These are phyloP conservation scores for Purpureocillium lavendulum DNA, from an alignment of 2,329 filamentous ascomycete species.

Conservation along the genomic window DNA sequence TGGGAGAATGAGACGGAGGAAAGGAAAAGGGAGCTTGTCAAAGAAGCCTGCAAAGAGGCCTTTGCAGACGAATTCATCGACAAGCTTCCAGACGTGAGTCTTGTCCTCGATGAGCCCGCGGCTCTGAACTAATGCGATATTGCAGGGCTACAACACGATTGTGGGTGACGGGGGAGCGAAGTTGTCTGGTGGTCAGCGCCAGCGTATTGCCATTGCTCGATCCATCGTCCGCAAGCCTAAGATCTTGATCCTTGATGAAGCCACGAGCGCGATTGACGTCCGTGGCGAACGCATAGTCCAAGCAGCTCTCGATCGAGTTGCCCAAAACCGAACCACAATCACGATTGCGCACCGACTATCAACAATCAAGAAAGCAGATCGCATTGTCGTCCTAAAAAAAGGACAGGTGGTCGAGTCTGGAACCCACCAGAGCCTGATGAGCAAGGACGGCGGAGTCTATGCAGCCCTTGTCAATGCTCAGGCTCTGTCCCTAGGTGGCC, in stretches of 20 bases:
- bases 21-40: conserved; percentile 50
- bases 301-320: conserved; percentile 52
- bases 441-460: conserved; percentile 54
- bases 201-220: conserved; percentile 70
- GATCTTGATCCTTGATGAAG: conserved; percentile 70
- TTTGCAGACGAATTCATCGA: conserved; percentile 64
- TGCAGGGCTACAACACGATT: conserved; percentile 58
- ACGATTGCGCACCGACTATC: conserved; percentile 68
- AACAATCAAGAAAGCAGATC: conserved; percentile 69
- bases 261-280: conserved; percentile 57
- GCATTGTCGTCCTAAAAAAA: conserved; percentile 67
- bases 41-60: conserved; percentile 56
- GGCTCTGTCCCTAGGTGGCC: conserved; percentile 44
- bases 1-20: conserved; percentile 46
- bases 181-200: conserved; percentile 77
- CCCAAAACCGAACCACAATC: conserved; percentile 58
- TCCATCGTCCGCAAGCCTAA: conserved; percentile 64
- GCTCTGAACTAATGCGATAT: background rate
- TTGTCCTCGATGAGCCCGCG: conserved; percentile 2
- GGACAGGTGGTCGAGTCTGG: conserved; percentile 67
- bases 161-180: conserved; percentile 74
- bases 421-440: conserved; percentile 63
- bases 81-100: conserved; percentile 44
- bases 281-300: conserved; percentile 54
- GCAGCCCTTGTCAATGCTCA: conserved; percentile 58